Evolutionary conservation across 1,284 basidiomycete genomes (phyloP).

Genomic region (Moesziomyces sp.): DNA sequence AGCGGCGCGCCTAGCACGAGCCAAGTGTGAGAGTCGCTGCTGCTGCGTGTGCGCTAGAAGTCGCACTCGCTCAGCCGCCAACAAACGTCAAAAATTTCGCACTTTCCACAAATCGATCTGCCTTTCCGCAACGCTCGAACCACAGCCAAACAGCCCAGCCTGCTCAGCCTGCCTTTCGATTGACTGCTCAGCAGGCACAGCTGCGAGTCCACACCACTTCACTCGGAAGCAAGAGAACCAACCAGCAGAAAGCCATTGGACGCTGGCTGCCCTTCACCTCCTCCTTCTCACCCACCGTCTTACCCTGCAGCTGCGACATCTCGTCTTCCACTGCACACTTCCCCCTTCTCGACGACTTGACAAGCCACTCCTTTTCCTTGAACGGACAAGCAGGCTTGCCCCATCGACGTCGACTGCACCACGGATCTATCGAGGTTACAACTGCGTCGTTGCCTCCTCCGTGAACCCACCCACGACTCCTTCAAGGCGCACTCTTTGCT

Average conservation of each 20-base stretch:
- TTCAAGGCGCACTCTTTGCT: too few relatives aligned
- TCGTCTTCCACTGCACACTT: slow-evolving; percentile 18
- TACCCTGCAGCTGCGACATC: slow-evolving; percentile 25
- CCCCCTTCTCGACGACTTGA: not conserved
- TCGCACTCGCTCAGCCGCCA: not conserved
- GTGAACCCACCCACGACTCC: too few relatives aligned
- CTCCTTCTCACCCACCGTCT: slow-evolving; percentile 19
- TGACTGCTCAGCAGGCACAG: not conserved
- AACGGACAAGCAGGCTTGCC: slow-evolving; percentile 41
- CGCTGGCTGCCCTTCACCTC: not conserved
- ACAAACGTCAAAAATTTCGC: slow-evolving; percentile 3
- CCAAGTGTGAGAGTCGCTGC: too few relatives aligned
- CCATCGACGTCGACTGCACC: slow-evolving; percentile 15
- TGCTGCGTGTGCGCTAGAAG: too few relatives aligned
- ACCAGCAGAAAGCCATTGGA: not conserved
- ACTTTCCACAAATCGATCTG: slow-evolving; percentile 2
- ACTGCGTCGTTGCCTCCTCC: too few relatives aligned
- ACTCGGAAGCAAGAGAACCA: too few relatives aligned
- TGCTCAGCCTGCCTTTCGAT: not conserved
- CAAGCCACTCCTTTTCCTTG: slow-evolving; percentile 5
- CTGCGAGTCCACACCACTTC: too few relatives aligned
- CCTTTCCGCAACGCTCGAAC: slow-evolving; percentile 7
- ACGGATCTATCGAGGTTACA: not conserved
- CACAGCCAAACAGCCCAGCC: not conserved
- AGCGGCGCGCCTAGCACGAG: too few relatives aligned